Percentiles rank a stretch among this genome's conserved stretches.
Conservation (phyloP, 805 yeast species). For the Metschnikowia noctiluminum region DNA sequence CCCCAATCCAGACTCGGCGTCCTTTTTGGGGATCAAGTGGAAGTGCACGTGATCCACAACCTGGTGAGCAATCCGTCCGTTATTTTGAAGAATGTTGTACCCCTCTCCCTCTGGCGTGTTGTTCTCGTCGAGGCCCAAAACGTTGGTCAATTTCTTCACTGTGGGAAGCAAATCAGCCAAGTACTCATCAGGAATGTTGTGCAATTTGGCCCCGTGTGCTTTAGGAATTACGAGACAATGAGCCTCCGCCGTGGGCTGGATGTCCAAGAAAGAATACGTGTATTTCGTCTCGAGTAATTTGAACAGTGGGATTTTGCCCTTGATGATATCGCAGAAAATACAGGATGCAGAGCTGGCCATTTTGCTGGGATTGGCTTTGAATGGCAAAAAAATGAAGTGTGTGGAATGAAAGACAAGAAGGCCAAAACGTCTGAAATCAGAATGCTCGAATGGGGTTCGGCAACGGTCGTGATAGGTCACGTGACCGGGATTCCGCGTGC, state of each 20-base stretch:
- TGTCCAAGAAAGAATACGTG: slow-evolving; percentile 83
- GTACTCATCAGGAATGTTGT: slow-evolving; percentile 89
- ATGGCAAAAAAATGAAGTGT: too few species aligned
- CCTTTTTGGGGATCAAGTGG: slow-evolving; percentile 90
- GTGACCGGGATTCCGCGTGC: too few species aligned
- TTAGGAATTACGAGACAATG: slow-evolving; percentile 91
- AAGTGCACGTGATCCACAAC: slow-evolving; percentile 94
- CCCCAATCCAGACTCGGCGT: slow-evolving; percentile 66
- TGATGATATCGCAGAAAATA: slow-evolving; percentile 90
- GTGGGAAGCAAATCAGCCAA: slow-evolving; percentile 83
- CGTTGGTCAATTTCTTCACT: slow-evolving; percentile 79
- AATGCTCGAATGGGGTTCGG: too few species aligned
- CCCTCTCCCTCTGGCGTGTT: slow-evolving; percentile 65
- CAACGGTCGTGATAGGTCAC: too few species aligned
- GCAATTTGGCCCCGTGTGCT: slow-evolving; percentile 88
- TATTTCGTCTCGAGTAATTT: slow-evolving; percentile 84
- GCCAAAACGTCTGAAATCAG: too few species aligned
- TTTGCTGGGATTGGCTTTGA: neutral
- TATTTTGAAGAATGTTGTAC: slow-evolving; percentile 88
- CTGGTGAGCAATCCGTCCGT: slow-evolving; percentile 94
- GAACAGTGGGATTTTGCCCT: slow-evolving; percentile 93
- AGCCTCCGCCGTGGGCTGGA: slow-evolving; percentile 87
- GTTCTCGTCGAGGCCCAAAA: slow-evolving; percentile 60
- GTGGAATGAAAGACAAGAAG: too few species aligned
- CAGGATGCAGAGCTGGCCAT: slow-evolving; percentile 57